A percentile compares a stretch with the other conserved stretches of the same genome.
phyloP scores from a whole-genome alignment of 768 basidiomycete genomes.

The Coprinellus aureogranulatus region DNA sequence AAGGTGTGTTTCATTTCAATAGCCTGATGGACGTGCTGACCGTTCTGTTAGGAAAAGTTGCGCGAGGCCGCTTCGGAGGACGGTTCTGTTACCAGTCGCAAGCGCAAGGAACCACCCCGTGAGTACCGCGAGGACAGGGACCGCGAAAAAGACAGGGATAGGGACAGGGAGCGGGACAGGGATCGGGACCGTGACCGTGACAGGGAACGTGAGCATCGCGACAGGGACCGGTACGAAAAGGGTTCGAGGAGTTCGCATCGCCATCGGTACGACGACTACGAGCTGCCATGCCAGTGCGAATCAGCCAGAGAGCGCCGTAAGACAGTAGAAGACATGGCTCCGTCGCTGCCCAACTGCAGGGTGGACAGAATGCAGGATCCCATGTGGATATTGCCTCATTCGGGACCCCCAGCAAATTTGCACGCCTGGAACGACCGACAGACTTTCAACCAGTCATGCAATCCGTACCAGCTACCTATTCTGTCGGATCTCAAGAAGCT shows the following conservation, averaged over 20 bases:
- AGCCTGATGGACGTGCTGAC: neutral
- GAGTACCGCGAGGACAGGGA: constrained; percentile 48
- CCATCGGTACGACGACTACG: too few species aligned
- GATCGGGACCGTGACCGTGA: constrained; percentile 38
- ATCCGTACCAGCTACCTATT: too few species aligned
- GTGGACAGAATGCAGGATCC: too few species aligned
- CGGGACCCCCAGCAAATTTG: too few species aligned
- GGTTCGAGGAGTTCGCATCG: constrained; percentile 42
- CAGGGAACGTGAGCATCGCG: constrained; percentile 30
- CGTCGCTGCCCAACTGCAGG: too few species aligned
- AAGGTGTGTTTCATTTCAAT: constrained; percentile 51
- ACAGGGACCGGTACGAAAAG: constrained; percentile 36
- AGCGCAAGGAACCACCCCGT: constrained; percentile 69
- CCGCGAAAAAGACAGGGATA: constrained; percentile 39
- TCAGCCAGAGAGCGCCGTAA: too few species aligned
- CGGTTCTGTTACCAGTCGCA: constrained; percentile 76
- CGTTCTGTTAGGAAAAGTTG: constrained; percentile 63
- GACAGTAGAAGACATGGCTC: too few species aligned
- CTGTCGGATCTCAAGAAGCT: too few species aligned
- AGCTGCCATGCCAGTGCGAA: too few species aligned
- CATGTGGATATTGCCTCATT: too few species aligned
- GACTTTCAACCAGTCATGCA: too few species aligned
- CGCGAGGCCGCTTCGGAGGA: constrained; percentile 78
- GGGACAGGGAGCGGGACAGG: constrained; percentile 39
- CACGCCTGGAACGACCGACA: too few species aligned